Evolutionary conservation across 306 rosid genomes (phyloP).

Genomic region (Abrus precatorius): DNA sequence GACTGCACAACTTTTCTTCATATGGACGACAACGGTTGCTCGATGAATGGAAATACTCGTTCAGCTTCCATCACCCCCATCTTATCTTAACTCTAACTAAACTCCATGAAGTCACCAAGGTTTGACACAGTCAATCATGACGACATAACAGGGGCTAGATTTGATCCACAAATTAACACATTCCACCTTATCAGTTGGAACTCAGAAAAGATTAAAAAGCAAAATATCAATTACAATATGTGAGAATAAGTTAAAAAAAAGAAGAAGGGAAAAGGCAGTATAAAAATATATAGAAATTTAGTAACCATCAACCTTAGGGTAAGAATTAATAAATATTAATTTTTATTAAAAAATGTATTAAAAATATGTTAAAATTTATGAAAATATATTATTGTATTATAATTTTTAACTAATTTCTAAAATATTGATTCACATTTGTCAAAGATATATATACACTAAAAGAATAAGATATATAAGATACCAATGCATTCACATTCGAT

Average conservation of each 20-base stretch:
- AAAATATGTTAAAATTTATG: too few relatives aligned
- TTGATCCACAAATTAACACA: background rate
- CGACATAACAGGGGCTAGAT: too few relatives aligned
- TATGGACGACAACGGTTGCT: background rate
- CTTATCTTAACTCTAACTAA: background rate
- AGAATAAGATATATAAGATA: background rate
- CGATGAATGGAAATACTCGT: background rate
- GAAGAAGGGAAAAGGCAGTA: background rate
- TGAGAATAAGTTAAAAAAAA: background rate
- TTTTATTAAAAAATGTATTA: too few relatives aligned
- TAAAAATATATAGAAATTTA: too few relatives aligned
- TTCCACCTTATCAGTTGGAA: background rate
- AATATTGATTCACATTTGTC: too few relatives aligned
- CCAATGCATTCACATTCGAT: background rate
- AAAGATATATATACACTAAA: too few relatives aligned
- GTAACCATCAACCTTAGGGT: too few relatives aligned
- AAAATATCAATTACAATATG: too few relatives aligned
- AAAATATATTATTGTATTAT: too few relatives aligned
- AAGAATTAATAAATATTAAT: too few relatives aligned
- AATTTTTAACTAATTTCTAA: too few relatives aligned
- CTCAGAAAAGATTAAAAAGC: background rate
- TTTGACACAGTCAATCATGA: background rate
- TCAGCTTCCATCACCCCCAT: background rate
- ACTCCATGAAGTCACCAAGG: background rate
- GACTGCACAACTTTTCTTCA: conserved; percentile 32